Evolutionary conservation across 1,139 yeast species (phyloP), one percentile per base, ranked within the genome.

Genomic region (Pichia sp.): DNA sequence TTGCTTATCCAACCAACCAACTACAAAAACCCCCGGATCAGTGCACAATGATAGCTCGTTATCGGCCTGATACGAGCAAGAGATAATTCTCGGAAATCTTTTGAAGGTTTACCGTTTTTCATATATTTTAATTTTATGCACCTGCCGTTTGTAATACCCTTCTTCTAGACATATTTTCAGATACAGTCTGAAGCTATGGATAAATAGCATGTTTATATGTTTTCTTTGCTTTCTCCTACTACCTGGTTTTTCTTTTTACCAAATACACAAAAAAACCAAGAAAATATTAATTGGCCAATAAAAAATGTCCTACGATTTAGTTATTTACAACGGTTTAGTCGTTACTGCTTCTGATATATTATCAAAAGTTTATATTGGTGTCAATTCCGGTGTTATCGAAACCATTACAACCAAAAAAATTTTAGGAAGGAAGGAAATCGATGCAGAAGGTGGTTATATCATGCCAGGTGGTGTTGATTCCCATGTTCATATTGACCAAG

Each of bases 401-500:
- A 58, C 64, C 6, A 66, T 69, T 48, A 54, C 68, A n/a, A 57
- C 65, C 3, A 54, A 56, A 11, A 59, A 60, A n/a, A 49, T 61
- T 21, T 47, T 47, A 27, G 70, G 66, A 13, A 48, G 43, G 25
- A 52, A 50, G 35, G 52, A 57, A n/a, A 66, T 70, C 28, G 72
- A 70, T 54, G 73, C 74, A 9, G 63, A 68, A 48, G 72, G 71
- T 16, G 72, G 63, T 1, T 62, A 51, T 48, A 58, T 67, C 24
- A 70, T 72, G n/a, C 75, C 72, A 5, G 74, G 72, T 35, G 74
- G 74, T 9, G 62, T 70, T 31, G 76, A 70, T 49, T 62, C 72
- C 0, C 75, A 70, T 50, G 82, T 77, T 30, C 84, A 78, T 50
- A 61, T 78, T 40, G 75, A 76, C 70, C 49, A 52, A 36, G 47